Evolutionary conservation across 192 early-diverging fungal genomes (phyloP).

Genomic region (Lunasporangiospora selenospora): DNA sequence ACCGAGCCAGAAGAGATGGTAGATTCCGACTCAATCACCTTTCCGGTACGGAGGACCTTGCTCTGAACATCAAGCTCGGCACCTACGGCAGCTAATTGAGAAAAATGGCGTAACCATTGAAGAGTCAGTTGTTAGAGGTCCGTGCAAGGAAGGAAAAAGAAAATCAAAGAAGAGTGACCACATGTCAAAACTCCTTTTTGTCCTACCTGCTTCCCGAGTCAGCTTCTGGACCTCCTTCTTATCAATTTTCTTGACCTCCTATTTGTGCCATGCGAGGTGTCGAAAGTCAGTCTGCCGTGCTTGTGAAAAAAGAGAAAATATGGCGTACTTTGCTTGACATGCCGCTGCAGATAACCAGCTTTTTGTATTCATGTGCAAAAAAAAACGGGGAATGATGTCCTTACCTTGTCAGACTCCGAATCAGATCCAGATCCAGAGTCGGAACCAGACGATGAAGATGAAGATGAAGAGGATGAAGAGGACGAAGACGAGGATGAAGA

Average conservation of each 20-base stretch:
- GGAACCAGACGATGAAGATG: not conserved
- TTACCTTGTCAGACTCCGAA: constrained; percentile 19
- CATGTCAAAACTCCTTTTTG: not conserved
- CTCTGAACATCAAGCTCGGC: constrained; percentile 17
- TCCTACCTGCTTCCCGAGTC: constrained; percentile 34
- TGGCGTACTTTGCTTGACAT: not conserved
- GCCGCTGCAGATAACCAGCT: constrained; percentile 10
- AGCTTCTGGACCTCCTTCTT: constrained; percentile 21
- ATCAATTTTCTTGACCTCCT: constrained; percentile 18
- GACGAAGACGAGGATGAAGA: constrained; percentile 2
- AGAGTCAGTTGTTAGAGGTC: not conserved
- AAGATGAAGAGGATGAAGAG: constrained; percentile 11
- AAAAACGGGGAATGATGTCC: no score
- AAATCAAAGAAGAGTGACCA: not conserved
- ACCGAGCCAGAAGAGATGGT: not conserved
- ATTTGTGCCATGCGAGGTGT: not conserved
- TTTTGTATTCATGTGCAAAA: no score
- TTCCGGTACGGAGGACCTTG: constrained; percentile 42
- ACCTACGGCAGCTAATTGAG: constrained; percentile 5
- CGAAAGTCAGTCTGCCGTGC: no score
- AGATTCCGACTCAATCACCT: constrained; percentile 11
- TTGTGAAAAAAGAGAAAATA: not conserved
- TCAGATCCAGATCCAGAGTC: constrained; percentile 8
- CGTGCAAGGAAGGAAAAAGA: not conserved
- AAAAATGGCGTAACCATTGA: not conserved